A percentile compares a stretch with the other conserved stretches of the same genome.
phyloP scores from a whole-genome alignment of 1,284 basidiomycete species.

The Trametes hirsuta region DNA sequence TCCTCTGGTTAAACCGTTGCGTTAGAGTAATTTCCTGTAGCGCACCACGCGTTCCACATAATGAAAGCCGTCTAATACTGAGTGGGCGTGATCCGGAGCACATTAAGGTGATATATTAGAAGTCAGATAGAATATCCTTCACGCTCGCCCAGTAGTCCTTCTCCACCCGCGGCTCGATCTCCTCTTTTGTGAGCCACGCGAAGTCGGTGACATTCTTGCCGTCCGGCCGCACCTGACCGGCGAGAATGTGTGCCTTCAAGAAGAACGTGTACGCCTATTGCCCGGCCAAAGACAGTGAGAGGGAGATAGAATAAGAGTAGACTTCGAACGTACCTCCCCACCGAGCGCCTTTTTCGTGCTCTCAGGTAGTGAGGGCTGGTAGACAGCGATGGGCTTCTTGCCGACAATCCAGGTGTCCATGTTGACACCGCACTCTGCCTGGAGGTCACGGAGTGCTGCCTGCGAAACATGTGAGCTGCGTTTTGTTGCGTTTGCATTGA shows the following conservation, averaged over 20 bases:
- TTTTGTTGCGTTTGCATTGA: no score
- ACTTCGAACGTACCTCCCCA: constrained; percentile 27
- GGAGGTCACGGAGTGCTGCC: constrained; percentile 72
- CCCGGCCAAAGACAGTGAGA: not conserved
- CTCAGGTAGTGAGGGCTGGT: constrained; percentile 47
- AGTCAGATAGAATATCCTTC: constrained; percentile 81
- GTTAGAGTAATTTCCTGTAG: not conserved
- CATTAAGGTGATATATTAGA: constrained; percentile 40
- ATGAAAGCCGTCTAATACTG: constrained; percentile 9
- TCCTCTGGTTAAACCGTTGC: not conserved
- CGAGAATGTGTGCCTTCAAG: constrained; percentile 83
- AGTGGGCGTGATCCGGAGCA: constrained; percentile 14
- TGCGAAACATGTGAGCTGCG: constrained; percentile 30
- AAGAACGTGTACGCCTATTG: constrained; percentile 58
- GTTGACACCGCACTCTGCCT: constrained; percentile 65
- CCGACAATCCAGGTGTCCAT: constrained; percentile 87
- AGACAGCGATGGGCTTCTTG: constrained; percentile 72
- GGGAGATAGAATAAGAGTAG: not conserved
- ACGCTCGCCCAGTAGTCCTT: constrained; percentile 75
- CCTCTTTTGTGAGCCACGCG: constrained; percentile 90
- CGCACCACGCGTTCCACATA: not conserved
- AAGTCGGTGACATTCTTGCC: constrained; percentile 66
- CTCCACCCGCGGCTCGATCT: constrained; percentile 70
- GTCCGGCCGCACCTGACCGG: constrained; percentile 70
- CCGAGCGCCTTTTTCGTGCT: constrained; percentile 16